Conservation (phyloP, 2,329 filamentous ascomycete species). For the Diplodia scrobiculata region DNA sequence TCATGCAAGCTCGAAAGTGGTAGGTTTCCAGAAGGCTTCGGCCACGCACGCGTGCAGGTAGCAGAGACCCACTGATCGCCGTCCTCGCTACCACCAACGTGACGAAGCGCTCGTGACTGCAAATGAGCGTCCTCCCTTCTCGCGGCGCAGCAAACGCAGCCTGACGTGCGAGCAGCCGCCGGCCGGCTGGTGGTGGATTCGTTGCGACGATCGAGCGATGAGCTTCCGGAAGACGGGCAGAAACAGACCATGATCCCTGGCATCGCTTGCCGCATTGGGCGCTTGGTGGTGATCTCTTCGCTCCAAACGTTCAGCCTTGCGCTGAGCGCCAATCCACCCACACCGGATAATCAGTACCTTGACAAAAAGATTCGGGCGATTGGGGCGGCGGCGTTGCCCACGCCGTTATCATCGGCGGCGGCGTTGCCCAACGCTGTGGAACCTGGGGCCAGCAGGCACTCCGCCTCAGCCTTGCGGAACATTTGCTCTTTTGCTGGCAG, state of each 20-base stretch:
- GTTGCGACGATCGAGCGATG: constrained; percentile 5
- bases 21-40: constrained; percentile 17
- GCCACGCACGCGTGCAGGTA: background rate
- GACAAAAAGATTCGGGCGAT: constrained; percentile 4
- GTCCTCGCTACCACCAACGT: background rate
- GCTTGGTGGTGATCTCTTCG: background rate
- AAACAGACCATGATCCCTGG: background rate
- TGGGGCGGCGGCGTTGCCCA: background rate
- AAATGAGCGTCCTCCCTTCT: too few species aligned
- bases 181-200: too few species aligned
- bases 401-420: background rate
- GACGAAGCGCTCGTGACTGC: too few species aligned
- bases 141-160: constrained; percentile 49
- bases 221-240: background rate
- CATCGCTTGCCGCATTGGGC: background rate
- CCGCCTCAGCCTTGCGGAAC: background rate
- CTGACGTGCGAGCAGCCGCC: too few species aligned
- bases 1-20: background rate
- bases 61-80: constrained; percentile 18
- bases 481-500: background rate
- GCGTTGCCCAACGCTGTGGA: constrained; percentile 1
- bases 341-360: constrained; percentile 3
- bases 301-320: constrained; percentile 12
- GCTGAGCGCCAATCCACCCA: background rate
- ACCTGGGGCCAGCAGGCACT: background rate